Base-by-base conservation (phyloP, 1,284 basidiomycete species). In the Apiotrichum domesticum region DNA sequence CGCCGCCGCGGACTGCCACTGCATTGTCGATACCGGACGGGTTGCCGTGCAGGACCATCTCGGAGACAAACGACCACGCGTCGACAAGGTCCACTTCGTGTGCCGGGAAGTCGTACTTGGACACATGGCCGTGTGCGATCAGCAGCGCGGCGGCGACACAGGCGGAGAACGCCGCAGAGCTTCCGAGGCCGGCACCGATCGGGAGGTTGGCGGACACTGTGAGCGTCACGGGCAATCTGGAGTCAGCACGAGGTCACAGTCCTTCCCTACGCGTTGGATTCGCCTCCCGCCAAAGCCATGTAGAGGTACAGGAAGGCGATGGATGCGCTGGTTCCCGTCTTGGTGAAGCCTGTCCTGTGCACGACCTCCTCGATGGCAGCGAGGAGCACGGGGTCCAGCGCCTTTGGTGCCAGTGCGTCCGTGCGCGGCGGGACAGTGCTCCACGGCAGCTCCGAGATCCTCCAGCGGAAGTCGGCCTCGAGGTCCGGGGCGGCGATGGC, bases 1-100 rank as follows among this genome's bases (percentile, higher is more conserved):
- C 96, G 49, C 96, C 95, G 15, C 96, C 96, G 68, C 87, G 90
- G 1, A 93, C 88, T 7, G 91, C 83, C 37, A 98, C 91, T 14
- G 92, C 88, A 75, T 99, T 98, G 76, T 99, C 96, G 37, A 99
- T 90, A 21, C 96, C 96, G 57, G 90, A 95, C 0, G 96, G 96
- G 68, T 92, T 98, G 3, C 96, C 96, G 72, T 99, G 96, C 52
- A 98, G 79, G 40, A 99, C 89, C 77, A 98, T 98, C 78, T 99
- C 96, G 6, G 88, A 84, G 49, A 97, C 79, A 77, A 97, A 98
- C 15, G 96, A 92, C 87, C 93, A 98, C 47, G 82, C 80, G 75
- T 99, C 98, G 63, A 94, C 85, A 63, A 86, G 80, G 63, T 90
- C 85, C 4, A 90, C 87, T 41, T 42, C 41, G 65, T 86, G 84